Conservation (phyloP, 192 early-diverging fungal genomes). For the Coemansia sp. region DNA sequence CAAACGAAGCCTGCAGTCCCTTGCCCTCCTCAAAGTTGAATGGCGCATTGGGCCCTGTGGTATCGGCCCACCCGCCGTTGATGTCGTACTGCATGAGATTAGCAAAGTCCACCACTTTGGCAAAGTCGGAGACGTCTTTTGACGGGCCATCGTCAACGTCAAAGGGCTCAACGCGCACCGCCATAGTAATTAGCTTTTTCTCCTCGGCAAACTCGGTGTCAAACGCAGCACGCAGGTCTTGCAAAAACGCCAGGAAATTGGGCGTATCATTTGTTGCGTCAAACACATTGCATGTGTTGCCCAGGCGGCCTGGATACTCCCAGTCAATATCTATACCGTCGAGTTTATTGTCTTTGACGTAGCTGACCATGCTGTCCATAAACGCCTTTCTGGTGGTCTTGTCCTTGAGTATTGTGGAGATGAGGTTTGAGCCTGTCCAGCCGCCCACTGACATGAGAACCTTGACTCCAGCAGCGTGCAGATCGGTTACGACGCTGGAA, state of each 20-base stretch:
- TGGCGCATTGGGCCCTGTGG: conserved; percentile 64
- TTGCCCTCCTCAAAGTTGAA: conserved; percentile 36
- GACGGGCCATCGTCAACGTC: conserved; percentile 42
- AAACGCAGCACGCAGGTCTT: conserved; percentile 55
- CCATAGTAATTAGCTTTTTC: conserved; percentile 62
- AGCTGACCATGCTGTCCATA: conserved; percentile 43
- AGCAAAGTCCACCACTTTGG: conserved; percentile 58
- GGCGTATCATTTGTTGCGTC: conserved; percentile 57
- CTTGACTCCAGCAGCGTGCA: conserved; percentile 55
- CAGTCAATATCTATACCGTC: conserved; percentile 76
- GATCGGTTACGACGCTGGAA: conserved; percentile 28
- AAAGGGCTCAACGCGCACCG: conserved; percentile 58
- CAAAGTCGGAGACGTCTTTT: conserved; percentile 57
- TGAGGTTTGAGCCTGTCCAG: conserved; percentile 58
- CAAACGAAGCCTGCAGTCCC: conserved; percentile 44
- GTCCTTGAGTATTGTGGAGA: conserved; percentile 24
- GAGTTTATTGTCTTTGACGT: conserved; percentile 53
- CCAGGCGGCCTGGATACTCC: conserved; percentile 59
- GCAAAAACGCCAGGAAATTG: conserved; percentile 61
- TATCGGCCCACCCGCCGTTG: conserved; percentile 54
- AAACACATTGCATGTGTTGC: conserved; percentile 29
- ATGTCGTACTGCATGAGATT: conserved; percentile 71
- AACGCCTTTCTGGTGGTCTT: conserved; percentile 27
- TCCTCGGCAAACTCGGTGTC: conserved; percentile 31
- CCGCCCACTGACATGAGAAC: conserved; percentile 64